Evolutionary conservation across 2,329 filamentous ascomycete species (phyloP).

Genomic region (Dactylella cylindrospora): DNA sequence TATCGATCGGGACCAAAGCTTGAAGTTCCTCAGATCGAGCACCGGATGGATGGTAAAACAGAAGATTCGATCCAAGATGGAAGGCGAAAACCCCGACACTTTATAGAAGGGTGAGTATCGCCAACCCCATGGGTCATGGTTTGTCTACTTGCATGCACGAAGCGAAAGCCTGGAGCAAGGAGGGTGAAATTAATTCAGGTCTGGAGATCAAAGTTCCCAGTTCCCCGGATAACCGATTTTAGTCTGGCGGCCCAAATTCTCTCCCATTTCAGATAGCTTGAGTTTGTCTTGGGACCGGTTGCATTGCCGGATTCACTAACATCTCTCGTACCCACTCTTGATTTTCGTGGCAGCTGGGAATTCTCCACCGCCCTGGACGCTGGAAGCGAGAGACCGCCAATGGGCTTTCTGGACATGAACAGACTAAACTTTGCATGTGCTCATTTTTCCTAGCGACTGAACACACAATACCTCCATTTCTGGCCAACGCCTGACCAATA

Average conservation of each 20-base stretch:
- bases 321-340: too few relatives aligned
- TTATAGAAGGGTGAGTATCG: slow-evolving; percentile 38
- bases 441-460: slow-evolving; percentile 19
- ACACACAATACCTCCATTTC: too few relatives aligned
- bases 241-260: slow-evolving; percentile 11
- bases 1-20: too few relatives aligned
- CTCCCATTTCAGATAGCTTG: slow-evolving; percentile 1
- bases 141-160: slow-evolving; percentile 28
- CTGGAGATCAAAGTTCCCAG: slow-evolving; percentile 24
- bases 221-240: slow-evolving; percentile 31
- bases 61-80: not conserved
- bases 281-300: slow-evolving; percentile 2
- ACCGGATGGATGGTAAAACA: slow-evolving; percentile 7
- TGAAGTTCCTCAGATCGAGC: slow-evolving; percentile 10
- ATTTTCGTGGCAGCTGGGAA: too few relatives aligned
- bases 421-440: slow-evolving; percentile 33
- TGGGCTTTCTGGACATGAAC: too few relatives aligned
- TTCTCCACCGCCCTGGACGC: slow-evolving; percentile 25
- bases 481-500: slow-evolving; percentile 20
- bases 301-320: slow-evolving; percentile 9
- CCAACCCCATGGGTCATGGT: slow-evolving; percentile 6
- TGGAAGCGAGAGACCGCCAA: slow-evolving; percentile 37
- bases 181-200: slow-evolving; percentile 22
- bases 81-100: slow-evolving; percentile 34
- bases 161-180: slow-evolving; percentile 26